Evolutionary conservation across 2,329 filamentous ascomycete species (phyloP).

Genomic region (Madurella fahalii): DNA sequence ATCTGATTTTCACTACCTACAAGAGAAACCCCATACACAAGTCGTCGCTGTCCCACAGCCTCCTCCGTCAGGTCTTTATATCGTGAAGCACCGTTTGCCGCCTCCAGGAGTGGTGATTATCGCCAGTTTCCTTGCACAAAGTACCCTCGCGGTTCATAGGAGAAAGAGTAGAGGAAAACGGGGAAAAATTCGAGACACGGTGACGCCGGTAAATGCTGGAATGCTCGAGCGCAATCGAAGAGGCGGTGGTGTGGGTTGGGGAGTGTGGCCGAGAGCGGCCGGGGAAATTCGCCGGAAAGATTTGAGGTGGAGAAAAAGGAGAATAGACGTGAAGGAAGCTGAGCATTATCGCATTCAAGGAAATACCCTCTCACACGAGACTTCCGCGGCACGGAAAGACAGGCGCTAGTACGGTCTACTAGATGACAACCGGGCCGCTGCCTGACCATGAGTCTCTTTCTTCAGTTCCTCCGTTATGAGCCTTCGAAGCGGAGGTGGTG

Average conservation of each 20-base stretch:
- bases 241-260: not conserved
- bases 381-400: constrained; percentile 8
- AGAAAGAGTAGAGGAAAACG: not conserved
- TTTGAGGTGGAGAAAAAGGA: constrained; percentile 6
- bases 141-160: not conserved
- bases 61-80: not conserved
- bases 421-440: constrained; percentile 47
- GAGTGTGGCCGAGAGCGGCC: not conserved
- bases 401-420: constrained; percentile 33
- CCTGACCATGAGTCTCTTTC: constrained; percentile 43
- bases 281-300: not conserved
- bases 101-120: not conserved
- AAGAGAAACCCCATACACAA: not conserved
- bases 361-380: constrained; percentile 11
- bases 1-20: not conserved
- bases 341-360: constrained; percentile 15
- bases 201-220: constrained; percentile 21
- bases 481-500: constrained; percentile 57
- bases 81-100: not conserved
- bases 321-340: not conserved
- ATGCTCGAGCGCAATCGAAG: not conserved
- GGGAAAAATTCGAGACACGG: not conserved
- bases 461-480: constrained; percentile 48
- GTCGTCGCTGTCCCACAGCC: constrained; percentile 8
- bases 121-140: not conserved